Percentiles rank a stretch among this genome's conserved stretches.
These are phyloP conservation scores for Xylona heveae DNA, from an alignment of 495 filamentous ascomycete genomes.

Conservation along the genomic window DNA sequence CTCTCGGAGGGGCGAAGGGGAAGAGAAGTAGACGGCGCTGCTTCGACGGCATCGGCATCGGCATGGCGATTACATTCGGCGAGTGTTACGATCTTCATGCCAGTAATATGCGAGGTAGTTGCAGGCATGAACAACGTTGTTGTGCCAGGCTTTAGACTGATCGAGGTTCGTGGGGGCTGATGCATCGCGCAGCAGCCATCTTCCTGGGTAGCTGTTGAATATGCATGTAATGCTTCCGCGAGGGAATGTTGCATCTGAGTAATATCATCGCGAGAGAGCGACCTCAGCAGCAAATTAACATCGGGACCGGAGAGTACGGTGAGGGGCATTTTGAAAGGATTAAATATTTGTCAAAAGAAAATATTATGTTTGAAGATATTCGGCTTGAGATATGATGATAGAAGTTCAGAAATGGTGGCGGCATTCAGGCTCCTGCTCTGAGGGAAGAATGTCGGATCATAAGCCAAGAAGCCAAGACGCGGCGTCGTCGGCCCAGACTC, in stretches of 20 bases:
- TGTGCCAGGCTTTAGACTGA: slow-evolving; percentile 43
- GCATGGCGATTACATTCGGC: slow-evolving; percentile 2
- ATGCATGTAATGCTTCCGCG: slow-evolving; percentile 57
- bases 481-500: too few relatives aligned
- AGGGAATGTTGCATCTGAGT: slow-evolving; percentile 41
- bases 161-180: slow-evolving; percentile 56
- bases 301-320: slow-evolving; percentile 54
- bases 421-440: too few relatives aligned
- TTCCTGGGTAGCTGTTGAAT: slow-evolving; percentile 44
- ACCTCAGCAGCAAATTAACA: slow-evolving; percentile 47
- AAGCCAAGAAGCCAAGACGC: too few relatives aligned
- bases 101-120: slow-evolving; percentile 27
- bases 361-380: too few relatives aligned
- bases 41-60: slow-evolving; percentile 6
- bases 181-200: slow-evolving; percentile 35
- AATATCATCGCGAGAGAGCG: slow-evolving; percentile 47
- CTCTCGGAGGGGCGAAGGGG: slow-evolving; percentile 4
- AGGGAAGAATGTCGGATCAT: too few relatives aligned
- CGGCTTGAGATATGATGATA: too few relatives aligned
- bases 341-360: too few relatives aligned
- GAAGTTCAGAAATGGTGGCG: too few relatives aligned
- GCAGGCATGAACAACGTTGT: slow-evolving; percentile 92
- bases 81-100: slow-evolving; percentile 41
- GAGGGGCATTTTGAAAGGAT: slow-evolving; percentile 67
- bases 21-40: slow-evolving; percentile 9